Conservation (phyloP, 257 asterid species). For the Nicotiana tomentosiformis region DNA sequence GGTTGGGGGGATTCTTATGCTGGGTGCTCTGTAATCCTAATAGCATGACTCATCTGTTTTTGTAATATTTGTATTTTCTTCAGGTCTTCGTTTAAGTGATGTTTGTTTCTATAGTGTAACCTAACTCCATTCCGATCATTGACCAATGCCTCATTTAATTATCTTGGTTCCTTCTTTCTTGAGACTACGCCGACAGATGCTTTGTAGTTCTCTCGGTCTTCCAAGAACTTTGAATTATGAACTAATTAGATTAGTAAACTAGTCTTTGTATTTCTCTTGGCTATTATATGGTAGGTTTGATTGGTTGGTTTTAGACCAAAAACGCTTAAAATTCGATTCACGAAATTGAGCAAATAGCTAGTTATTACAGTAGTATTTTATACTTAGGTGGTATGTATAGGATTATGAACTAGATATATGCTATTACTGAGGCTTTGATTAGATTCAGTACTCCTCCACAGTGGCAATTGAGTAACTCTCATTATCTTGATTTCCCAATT, state of each 20-base stretch:
- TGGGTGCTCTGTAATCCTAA: conserved; percentile 25
- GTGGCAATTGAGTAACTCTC: neutral
- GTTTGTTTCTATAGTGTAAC: neutral
- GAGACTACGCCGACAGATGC: neutral
- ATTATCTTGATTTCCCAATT: neutral
- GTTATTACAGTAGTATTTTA: neutral
- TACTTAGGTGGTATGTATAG: too few relatives aligned
- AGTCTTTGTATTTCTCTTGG: neutral
- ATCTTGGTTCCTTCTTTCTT: neutral
- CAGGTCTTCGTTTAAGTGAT: conserved; percentile 16
- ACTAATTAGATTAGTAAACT: neutral
- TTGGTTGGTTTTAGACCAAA: neutral
- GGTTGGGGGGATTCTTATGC: conserved; percentile 21
- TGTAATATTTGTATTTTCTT: neutral
- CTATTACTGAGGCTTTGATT: neutral
- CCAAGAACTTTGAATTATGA: neutral
- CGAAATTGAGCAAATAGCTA: neutral
- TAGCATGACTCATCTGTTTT: neutral
- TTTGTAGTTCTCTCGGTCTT: neutral
- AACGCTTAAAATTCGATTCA: neutral
- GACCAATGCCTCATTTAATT: neutral
- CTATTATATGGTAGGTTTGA: neutral
- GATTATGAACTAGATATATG: neutral
- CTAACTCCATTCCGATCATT: neutral
- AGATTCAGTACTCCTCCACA: neutral